A percentile compares a stretch with the other conserved stretches of the same genome.
Evolutionary conservation across 2,329 filamentous ascomycete genomes (phyloP).

Genomic region (Diaporthe citrichinensis): DNA sequence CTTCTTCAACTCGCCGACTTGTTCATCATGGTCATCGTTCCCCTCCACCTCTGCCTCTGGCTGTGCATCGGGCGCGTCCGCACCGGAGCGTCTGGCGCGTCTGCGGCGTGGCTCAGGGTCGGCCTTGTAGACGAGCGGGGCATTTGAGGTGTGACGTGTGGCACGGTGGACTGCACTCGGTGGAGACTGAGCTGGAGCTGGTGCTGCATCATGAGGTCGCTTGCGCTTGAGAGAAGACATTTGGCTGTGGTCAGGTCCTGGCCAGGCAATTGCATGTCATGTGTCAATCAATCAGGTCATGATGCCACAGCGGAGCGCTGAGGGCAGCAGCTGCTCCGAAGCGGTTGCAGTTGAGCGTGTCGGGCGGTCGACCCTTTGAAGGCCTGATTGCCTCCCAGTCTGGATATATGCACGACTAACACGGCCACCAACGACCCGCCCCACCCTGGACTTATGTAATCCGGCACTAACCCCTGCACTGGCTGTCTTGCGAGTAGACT

Average conservation of each 20-base stretch:
- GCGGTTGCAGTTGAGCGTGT: background rate
- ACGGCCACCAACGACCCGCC: background rate
- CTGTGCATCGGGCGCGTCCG: constrained; percentile 33
- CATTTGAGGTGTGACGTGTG: constrained; percentile 52
- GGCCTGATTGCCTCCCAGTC: background rate
- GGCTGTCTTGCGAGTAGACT: background rate
- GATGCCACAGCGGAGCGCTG: background rate
- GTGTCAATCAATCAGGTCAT: background rate
- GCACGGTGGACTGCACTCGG: constrained; percentile 43
- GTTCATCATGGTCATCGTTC: background rate
- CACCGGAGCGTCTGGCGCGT: constrained; percentile 42
- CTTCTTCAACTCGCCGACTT: constrained; percentile 4
- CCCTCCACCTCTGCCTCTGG: background rate
- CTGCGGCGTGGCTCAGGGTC: constrained; percentile 49
- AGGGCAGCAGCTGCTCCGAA: too few species aligned
- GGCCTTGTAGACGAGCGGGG: constrained; percentile 51
- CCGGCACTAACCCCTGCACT: background rate
- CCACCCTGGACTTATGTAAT: constrained; percentile 7
- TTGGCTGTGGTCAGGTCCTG: background rate
- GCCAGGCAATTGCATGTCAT: background rate
- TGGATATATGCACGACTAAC: background rate
- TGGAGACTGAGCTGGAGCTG: constrained; percentile 17
- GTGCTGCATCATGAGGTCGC: constrained; percentile 44
- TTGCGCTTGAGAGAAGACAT: constrained; percentile 53
- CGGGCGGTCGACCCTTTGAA: background rate